Conservation (phyloP, 2,329 filamentous ascomycete genomes). For the Tetracladium maxilliforme region DNA sequence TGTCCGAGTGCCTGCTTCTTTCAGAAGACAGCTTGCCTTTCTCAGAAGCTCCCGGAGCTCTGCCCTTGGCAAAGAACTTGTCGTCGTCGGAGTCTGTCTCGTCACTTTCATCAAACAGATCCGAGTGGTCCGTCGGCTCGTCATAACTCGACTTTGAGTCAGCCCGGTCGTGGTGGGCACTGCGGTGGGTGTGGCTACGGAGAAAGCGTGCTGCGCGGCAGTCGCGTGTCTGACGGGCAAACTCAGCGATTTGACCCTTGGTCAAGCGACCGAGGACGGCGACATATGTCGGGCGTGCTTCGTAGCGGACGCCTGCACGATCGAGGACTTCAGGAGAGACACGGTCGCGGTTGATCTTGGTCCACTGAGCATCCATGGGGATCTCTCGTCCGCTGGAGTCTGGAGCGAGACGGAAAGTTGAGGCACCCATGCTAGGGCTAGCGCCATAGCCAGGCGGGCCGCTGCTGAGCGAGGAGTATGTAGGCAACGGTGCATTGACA, state of each 20-base stretch:
- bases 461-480: neutral
- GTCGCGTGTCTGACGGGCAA: constrained; percentile 24
- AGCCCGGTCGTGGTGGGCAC: constrained; percentile 2
- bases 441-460: neutral
- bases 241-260: constrained; percentile 33
- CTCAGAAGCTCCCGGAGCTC: too few species aligned
- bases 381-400: constrained; percentile 43
- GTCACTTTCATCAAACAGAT: constrained; percentile 4
- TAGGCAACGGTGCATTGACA: neutral
- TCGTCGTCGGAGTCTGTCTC: constrained; percentile 6
- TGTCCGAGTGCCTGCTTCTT: too few species aligned
- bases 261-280: constrained; percentile 41
- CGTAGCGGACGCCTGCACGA: constrained; percentile 39
- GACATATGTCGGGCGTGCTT: constrained; percentile 44
- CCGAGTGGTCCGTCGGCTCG: neutral
- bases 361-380: constrained; percentile 41
- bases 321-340: constrained; percentile 43
- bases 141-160: neutral
- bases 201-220: constrained; percentile 15
- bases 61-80: too few species aligned
- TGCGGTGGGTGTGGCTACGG: constrained; percentile 6
- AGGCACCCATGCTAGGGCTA: neutral
- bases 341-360: constrained; percentile 35
- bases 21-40: too few species aligned
- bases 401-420: constrained; percentile 28